Evolutionary conservation across 2,329 filamentous ascomycete species (phyloP).

Genomic region (Curvularia lunata): DNA sequence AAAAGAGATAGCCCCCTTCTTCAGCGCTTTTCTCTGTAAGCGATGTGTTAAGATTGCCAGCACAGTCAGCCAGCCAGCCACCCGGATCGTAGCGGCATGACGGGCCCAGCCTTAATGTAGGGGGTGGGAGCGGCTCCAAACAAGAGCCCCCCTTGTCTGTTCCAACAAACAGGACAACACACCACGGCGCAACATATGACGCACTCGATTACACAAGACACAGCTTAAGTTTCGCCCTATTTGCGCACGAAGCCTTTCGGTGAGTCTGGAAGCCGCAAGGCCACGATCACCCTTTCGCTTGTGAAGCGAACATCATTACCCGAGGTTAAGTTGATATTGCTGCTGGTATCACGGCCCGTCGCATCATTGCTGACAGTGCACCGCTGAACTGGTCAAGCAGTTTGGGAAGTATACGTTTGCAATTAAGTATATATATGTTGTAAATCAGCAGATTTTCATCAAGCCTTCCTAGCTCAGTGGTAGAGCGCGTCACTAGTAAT

Average conservation of each 20-base stretch:
- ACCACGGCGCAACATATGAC: slow-evolving; percentile 1
- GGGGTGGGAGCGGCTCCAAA: slow-evolving; percentile 1
- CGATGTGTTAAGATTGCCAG: slow-evolving; percentile 1
- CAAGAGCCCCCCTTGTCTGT: slow-evolving; percentile 4
- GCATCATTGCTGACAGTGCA: background rate
- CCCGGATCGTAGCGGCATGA: background rate
- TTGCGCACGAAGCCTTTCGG: background rate
- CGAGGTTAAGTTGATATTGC: background rate
- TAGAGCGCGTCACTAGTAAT: slow-evolving; percentile 44
- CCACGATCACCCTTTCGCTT: background rate
- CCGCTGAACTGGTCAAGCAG: background rate
- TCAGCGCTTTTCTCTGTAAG: background rate
- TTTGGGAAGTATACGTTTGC: too few relatives aligned
- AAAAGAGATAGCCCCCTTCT: slow-evolving; percentile 2
- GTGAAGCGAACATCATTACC: background rate
- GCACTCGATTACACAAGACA: slow-evolving; percentile 2
- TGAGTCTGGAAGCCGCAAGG: background rate
- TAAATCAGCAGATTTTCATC: background rate
- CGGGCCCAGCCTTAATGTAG: slow-evolving; percentile 1
- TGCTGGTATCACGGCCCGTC: background rate
- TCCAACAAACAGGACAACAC: background rate
- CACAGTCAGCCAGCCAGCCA: slow-evolving; percentile 2
- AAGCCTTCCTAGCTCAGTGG: slow-evolving; percentile 40
- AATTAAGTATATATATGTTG: background rate
- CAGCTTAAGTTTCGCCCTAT: background rate